phyloP scores from a whole-genome alignment of 768 basidiomycete genomes.

The Leccinum uliginosum region DNA sequence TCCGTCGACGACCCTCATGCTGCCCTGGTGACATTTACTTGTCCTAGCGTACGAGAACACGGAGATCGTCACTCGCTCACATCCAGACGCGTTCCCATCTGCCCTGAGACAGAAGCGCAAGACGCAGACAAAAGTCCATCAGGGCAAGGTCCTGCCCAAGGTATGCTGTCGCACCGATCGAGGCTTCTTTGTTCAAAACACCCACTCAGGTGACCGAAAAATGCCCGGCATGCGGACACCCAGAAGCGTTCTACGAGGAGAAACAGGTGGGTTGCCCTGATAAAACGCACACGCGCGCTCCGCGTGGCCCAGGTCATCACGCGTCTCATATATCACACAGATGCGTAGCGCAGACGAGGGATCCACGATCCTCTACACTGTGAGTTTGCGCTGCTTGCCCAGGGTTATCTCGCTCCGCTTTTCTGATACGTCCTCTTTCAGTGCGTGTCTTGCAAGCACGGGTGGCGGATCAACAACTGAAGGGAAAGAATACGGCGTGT shows the following conservation, averaged over 20 bases:
- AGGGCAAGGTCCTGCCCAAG: slow-evolving; percentile 63
- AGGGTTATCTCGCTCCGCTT: neutral
- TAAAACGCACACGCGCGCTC: neutral
- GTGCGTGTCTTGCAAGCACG: slow-evolving; percentile 74
- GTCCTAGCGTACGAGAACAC: slow-evolving; percentile 84
- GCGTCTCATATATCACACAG: slow-evolving; percentile 32
- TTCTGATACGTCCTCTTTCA: slow-evolving; percentile 28
- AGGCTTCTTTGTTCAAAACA: neutral
- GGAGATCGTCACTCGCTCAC: slow-evolving; percentile 84
- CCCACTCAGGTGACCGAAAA: slow-evolving; percentile 72
- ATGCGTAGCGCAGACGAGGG: slow-evolving; percentile 92
- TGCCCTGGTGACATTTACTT: neutral
- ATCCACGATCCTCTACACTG: slow-evolving; percentile 91
- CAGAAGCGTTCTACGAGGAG: slow-evolving; percentile 84
- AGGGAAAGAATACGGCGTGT: neutral
- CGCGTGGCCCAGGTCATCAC: neutral
- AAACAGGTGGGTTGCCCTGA: slow-evolving; percentile 56
- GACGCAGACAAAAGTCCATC: slow-evolving; percentile 80
- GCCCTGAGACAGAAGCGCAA: slow-evolving; percentile 81
- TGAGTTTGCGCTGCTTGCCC: slow-evolving; percentile 36
- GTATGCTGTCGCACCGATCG: slow-evolving; percentile 37
- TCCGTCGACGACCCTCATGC: neutral
- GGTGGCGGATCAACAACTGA: slow-evolving; percentile 81
- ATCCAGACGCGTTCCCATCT: slow-evolving; percentile 93
- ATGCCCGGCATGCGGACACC: slow-evolving; percentile 83